Evolutionary conservation across 768 basidiomycete genomes (phyloP).

Genomic region (Kwoniella pini): DNA sequence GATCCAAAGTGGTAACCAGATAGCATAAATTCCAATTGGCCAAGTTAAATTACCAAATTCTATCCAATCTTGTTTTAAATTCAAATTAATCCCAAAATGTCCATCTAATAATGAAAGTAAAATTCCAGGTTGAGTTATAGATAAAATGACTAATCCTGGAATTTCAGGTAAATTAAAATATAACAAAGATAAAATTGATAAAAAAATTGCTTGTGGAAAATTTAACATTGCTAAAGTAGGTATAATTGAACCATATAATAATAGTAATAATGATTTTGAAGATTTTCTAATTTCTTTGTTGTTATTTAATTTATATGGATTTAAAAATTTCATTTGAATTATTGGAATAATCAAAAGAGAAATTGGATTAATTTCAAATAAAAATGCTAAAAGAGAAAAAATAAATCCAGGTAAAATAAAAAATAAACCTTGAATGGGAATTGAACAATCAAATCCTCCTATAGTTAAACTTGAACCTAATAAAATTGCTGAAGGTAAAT

Average conservation of each 20-base stretch:
- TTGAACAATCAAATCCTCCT: slow-evolving; percentile 63
- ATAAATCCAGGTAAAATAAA: slow-evolving; percentile 52
- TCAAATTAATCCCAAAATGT: not conserved
- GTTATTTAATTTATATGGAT: not conserved
- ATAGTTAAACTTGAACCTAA: slow-evolving; percentile 84
- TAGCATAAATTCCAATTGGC: slow-evolving; percentile 29
- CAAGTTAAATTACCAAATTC: slow-evolving; percentile 36
- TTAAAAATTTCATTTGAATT: not conserved
- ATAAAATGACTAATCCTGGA: too few relatives aligned
- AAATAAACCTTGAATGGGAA: slow-evolving; percentile 65
- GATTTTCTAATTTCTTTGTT: not conserved
- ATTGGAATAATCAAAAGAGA: slow-evolving; percentile 55
- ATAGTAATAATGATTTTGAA: slow-evolving; percentile 66
- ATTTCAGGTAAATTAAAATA: slow-evolving; percentile 14
- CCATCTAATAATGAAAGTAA: slow-evolving; percentile 1
- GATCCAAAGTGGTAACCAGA: slow-evolving; percentile 40
- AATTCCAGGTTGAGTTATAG: slow-evolving; percentile 9
- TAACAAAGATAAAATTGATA: slow-evolving; percentile 59
- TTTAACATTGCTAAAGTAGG: slow-evolving; percentile 85
- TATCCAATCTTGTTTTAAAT: slow-evolving; percentile 28
- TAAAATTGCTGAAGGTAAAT: slow-evolving; percentile 81
- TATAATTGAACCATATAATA: slow-evolving; percentile 80
- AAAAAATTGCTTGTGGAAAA: slow-evolving; percentile 78
- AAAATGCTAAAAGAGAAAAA: slow-evolving; percentile 20
- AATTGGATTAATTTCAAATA: slow-evolving; percentile 7